Evolutionary conservation across 2,329 filamentous ascomycete genomes (phyloP).

Genomic region (Pseudopyrenochaeta lycopersici): DNA sequence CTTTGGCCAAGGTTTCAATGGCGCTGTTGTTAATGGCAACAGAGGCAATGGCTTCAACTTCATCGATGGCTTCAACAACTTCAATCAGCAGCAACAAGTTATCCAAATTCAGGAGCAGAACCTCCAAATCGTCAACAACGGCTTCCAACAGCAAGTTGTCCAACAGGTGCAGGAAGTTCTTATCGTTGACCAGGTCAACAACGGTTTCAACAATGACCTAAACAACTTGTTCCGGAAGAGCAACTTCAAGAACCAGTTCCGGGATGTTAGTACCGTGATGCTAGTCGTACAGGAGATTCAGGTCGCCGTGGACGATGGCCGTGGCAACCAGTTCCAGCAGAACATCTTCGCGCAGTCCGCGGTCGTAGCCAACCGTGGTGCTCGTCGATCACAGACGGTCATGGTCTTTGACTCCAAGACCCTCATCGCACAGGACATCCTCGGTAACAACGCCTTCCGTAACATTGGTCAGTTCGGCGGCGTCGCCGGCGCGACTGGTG

Average conservation of each 20-base stretch:
- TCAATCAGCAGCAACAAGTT: constrained; percentile 41
- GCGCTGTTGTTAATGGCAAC: constrained; percentile 26
- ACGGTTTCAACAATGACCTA: constrained; percentile 38
- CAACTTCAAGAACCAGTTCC: constrained; percentile 31
- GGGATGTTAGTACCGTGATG: constrained; percentile 32
- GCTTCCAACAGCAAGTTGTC: constrained; percentile 30
- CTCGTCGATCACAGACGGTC: constrained; percentile 31
- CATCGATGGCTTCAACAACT: constrained; percentile 40
- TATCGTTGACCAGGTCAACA: constrained; percentile 38
- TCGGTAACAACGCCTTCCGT: constrained; percentile 25
- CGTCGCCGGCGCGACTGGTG: constrained; percentile 22
- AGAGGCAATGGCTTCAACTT: constrained; percentile 39
- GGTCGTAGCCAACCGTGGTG: constrained; percentile 41
- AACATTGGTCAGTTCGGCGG: constrained; percentile 18
- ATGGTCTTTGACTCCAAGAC: constrained; percentile 40
- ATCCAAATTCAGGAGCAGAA: constrained; percentile 40
- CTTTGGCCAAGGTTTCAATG: constrained; percentile 14
- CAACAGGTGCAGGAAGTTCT: constrained; percentile 41
- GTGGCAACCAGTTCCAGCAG: constrained; percentile 31
- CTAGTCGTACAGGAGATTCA: constrained; percentile 44
- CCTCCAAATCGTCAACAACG: constrained; percentile 36
- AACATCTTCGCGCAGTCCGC: constrained; percentile 39
- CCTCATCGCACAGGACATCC: constrained; percentile 38
- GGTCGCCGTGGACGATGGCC: constrained; percentile 34
- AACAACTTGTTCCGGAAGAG: constrained; percentile 45